Base-by-base conservation (phyloP, 345 rosid species). In the Erysimum cheiranthoides region DNA sequence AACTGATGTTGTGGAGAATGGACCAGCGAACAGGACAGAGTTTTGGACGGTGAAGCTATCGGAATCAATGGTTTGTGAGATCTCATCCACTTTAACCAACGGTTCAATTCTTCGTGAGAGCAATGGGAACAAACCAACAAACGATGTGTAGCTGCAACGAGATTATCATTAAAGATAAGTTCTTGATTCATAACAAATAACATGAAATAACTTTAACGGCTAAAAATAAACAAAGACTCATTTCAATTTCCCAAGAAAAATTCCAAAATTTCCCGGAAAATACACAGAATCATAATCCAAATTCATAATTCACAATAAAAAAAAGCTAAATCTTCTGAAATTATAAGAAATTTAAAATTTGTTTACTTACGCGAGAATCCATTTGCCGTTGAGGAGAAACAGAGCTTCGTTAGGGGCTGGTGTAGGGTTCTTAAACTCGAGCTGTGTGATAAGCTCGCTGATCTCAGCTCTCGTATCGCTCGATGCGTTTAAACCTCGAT, bases 391-490 rank as follows among this genome's bases (percentile, higher is more conserved):
- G 83, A 94, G 95, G 61, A 86, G 82, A 78, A 86, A 54, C 74
- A 92, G 70, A 40, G 97, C 95, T 49, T 92, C 91, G 30, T 93
- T 94, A 0, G 98, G 97, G 0, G 89, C 90, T 0, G 97, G 86
- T 2, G 89, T 92, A 32, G 98, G 98, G 78, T 94, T 94, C 84
- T 77, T 88, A 10, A 89, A 84, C 76, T 94, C 98, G 10, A 92
- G 90, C 87, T 84, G 91, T 4, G 92, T 87, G 21, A 94, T 94
- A 40, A 92, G 93, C 81, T 94, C 98, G 6, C 89, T 85, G 56
- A 94, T 82, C 88, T 92, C 98, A 5, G 87, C 97, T 78, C 95
- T 83, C 62, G 96, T 94, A 77, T 94, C 96, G 75, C 92, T 90
- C 8, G 83, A 81, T 52, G 90, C 97, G 39, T 38, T 83, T 64